Evolutionary conservation across 768 basidiomycete species (phyloP).

Genomic region (Trametes cinnabarina): DNA sequence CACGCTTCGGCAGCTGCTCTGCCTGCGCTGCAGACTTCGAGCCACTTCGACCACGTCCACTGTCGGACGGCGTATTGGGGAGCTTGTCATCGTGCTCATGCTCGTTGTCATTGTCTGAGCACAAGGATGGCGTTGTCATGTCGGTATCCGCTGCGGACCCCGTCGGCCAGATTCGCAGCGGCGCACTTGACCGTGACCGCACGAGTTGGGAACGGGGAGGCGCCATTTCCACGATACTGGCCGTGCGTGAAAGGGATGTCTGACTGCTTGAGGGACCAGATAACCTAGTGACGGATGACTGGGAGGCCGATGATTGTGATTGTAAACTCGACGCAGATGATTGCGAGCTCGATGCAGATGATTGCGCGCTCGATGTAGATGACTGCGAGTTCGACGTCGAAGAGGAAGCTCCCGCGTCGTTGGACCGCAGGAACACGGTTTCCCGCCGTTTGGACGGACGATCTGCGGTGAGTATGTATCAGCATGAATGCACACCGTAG

Average conservation of each 20-base stretch:
- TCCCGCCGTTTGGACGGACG: slow-evolving; percentile 17
- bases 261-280: not conserved
- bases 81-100: slow-evolving; percentile 40
- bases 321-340: slow-evolving; percentile 18
- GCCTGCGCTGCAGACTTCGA: not conserved
- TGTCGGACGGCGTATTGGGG: slow-evolving; percentile 50
- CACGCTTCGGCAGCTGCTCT: not conserved
- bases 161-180: slow-evolving; percentile 31
- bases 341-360: slow-evolving; percentile 13
- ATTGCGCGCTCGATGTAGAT: too few species aligned
- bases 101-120: slow-evolving; percentile 66
- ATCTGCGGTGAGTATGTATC: not conserved
- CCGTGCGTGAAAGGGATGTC: not conserved
- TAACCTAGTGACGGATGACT: slow-evolving; percentile 5
- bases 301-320: not conserved
- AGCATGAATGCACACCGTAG: not conserved
- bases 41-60: slow-evolving; percentile 24
- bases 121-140: slow-evolving; percentile 64
- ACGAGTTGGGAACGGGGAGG: slow-evolving; percentile 10
- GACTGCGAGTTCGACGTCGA: not conserved
- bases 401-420: slow-evolving; percentile 15
- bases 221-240: slow-evolving; percentile 2
- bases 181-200: not conserved
- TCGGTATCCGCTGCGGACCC: slow-evolving; percentile 39
- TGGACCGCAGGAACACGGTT: slow-evolving; percentile 14